Conservation (phyloP, 164 flowering plant genomes). For the Umbilicus rupestris region DNA sequence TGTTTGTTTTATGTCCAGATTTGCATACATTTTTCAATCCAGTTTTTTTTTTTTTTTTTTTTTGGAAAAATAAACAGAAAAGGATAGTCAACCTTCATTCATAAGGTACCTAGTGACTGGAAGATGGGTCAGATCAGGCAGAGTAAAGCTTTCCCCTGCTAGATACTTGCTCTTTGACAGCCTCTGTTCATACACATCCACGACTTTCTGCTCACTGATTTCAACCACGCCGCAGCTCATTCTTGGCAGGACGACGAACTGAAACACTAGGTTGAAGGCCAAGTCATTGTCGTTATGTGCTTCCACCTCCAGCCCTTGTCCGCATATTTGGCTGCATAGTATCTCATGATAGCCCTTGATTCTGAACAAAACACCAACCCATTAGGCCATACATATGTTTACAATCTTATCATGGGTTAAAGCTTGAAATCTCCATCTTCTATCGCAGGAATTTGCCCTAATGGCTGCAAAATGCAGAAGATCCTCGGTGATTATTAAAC, state of each 20-base stretch:
- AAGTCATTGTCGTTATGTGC: conserved; percentile 54
- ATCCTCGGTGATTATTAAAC: neutral
- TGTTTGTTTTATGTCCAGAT: too few relatives aligned
- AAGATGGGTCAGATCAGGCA: conserved; percentile 58
- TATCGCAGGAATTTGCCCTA: conserved; percentile 55
- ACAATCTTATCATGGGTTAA: conserved; percentile 2
- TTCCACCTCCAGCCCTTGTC: conserved; percentile 61
- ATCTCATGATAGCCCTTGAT: conserved; percentile 71
- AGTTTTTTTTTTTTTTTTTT: too few relatives aligned
- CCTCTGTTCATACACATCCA: conserved; percentile 53
- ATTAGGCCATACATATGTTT: neutral
- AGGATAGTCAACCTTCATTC: too few relatives aligned
- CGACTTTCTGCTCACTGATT: conserved; percentile 29
- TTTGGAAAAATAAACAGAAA: too few relatives aligned
- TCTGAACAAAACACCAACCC: conserved; percentile 20
- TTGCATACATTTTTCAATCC: too few relatives aligned
- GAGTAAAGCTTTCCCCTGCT: conserved; percentile 42
- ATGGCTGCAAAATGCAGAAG: conserved; percentile 28
- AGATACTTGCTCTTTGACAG: conserved; percentile 38
- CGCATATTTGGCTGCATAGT: conserved; percentile 50
- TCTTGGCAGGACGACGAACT: conserved; percentile 37
- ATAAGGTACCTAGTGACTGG: conserved; percentile 34
- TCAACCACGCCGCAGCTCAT: conserved; percentile 30
- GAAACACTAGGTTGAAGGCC: conserved; percentile 32
- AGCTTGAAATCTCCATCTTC: conserved; percentile 53